Evolutionary conservation across 345 rosid species (phyloP).

Genomic region (Anacardium occidentale): DNA sequence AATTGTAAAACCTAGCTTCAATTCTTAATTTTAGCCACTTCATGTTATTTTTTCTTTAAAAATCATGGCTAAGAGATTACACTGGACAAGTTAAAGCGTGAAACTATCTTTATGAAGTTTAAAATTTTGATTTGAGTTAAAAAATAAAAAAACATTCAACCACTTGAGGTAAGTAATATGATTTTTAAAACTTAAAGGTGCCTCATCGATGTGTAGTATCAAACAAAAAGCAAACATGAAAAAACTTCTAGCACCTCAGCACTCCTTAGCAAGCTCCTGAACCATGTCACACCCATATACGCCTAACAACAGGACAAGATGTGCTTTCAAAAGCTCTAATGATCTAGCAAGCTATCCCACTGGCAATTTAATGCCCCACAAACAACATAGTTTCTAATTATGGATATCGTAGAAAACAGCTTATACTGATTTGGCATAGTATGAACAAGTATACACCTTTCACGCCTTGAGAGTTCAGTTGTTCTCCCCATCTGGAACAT

Average conservation of each 20-base stretch:
- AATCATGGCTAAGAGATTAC: neutral
- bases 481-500: conserved; percentile 62
- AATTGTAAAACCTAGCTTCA: neutral
- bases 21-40: neutral
- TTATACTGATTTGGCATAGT: conserved; percentile 14
- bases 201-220: too few species aligned
- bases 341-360: neutral
- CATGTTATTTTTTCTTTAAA: neutral
- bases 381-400: neutral
- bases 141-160: too few species aligned
- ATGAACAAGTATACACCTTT: conserved; percentile 57
- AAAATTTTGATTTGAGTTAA: too few species aligned
- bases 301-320: neutral
- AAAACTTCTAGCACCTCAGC: too few species aligned
- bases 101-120: neutral
- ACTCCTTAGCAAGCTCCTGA: too few species aligned
- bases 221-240: too few species aligned
- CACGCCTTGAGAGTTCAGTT: conserved; percentile 95
- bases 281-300: neutral
- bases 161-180: too few species aligned
- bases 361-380: neutral
- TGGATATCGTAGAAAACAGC: neutral
- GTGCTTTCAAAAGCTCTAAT: neutral
- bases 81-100: neutral
- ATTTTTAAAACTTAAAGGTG: too few species aligned